Evolutionary conservation across 768 basidiomycete species (phyloP), one percentile per base, ranked within the genome.

Genomic region (Kwoniella newhampshirensis): DNA sequence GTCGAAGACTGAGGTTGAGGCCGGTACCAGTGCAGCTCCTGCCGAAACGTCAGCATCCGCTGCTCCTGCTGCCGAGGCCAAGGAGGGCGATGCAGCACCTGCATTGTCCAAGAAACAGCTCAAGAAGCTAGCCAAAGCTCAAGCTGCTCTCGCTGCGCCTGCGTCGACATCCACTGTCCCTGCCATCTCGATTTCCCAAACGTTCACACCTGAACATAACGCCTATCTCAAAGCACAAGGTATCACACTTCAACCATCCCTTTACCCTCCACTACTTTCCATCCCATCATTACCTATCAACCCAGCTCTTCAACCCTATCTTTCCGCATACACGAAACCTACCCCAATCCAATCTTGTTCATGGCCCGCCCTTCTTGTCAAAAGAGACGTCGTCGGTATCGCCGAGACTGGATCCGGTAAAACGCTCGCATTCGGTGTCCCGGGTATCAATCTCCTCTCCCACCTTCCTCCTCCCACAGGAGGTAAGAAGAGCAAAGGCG

Each of bases 291-390:
- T 98, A 0, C 80, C 80, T 26, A 81, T 97, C 46, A 84, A 87
- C 5, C 74, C 78, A 0, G 79, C 80, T 13, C 82, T 98, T 30
- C 81, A 81, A 39, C 68, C 78, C 0, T 86, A 85, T 0, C 85
- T 97, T 57, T 74, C 79, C 45, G 80, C 79, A 7, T 99, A 92
- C 79, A 83, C 85, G 62, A 84, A 87, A 62, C 94, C 96, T 4
- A 94, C 93, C 0, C 93, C 96, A 0, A 91, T 99, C 51, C 96
- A 99, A 73, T 87, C 91, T 5, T 94, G 90, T 66, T 84, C 92
- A 12, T 98, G 93, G 93, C 91, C 93, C 1, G 85, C 88, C 30
- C 85, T 89, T 5, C 79, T 98, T 23, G 80, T 82, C 21, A 88
- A 71, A 18, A 62, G 75, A 28, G 79, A 98, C 74, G 89, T 94